Percentiles rank a stretch among this genome's conserved stretches.
Conservation (phyloP, 163 green algal genomes). For the Chlamydomonas reinhardtii region DNA sequence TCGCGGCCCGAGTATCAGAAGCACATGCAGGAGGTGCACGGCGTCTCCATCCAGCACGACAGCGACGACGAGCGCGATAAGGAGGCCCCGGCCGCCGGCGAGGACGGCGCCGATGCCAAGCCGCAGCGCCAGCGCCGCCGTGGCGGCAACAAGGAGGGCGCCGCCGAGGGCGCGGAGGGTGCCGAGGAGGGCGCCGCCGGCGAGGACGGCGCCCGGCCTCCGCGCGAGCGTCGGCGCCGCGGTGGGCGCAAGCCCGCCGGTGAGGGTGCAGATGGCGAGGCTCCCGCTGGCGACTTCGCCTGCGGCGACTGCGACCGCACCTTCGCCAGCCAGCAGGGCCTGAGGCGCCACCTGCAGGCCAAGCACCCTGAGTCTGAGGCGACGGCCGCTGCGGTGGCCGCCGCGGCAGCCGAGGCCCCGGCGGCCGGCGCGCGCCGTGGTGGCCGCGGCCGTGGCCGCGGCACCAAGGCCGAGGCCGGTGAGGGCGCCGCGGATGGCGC, state of each 20-base stretch:
- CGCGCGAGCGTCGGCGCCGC: neutral
- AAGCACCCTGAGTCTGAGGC: slow-evolving; percentile 12
- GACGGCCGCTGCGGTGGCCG: neutral
- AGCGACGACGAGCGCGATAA: slow-evolving; percentile 11
- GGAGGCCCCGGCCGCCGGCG: neutral
- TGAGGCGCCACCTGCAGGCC: slow-evolving; percentile 23
- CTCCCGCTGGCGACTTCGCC: neutral
- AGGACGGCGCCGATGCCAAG: neutral
- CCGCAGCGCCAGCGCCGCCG: slow-evolving; percentile 3
- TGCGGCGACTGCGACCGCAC: slow-evolving; percentile 30
- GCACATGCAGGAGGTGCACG: slow-evolving; percentile 40
- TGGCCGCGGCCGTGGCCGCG: neutral
- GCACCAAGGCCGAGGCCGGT: neutral
- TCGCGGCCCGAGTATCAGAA: slow-evolving; percentile 18
- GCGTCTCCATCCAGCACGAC: slow-evolving; percentile 13
- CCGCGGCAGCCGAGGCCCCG: neutral
- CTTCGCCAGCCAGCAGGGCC: slow-evolving; percentile 29
- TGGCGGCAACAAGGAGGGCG: neutral
- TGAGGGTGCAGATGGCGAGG: neutral
- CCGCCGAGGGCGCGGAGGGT: neutral
- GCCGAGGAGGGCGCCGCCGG: neutral
- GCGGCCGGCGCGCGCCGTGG: neutral
- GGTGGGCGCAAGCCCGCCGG: neutral
- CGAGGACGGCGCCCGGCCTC: neutral
- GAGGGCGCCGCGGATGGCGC: neutral